A percentile compares a stretch with the other conserved stretches of the same genome.
Evolutionary conservation across 495 filamentous ascomycete genomes (phyloP).

Genomic region (Xylaria cubensis): DNA sequence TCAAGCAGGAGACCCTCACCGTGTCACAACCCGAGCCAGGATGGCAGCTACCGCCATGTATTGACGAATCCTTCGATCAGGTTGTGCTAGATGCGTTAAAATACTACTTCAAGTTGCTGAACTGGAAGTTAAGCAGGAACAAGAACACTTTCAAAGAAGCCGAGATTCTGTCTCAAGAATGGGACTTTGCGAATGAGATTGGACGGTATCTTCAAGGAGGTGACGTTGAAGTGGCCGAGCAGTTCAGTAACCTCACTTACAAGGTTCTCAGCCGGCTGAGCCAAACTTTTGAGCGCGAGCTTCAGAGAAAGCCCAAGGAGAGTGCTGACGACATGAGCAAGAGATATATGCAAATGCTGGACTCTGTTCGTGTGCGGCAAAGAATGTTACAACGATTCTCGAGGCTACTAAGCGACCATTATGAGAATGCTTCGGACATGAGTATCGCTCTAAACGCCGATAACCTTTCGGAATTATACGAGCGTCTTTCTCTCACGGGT

Average conservation of each 20-base stretch:
- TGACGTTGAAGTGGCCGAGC: slow-evolving; percentile 97
- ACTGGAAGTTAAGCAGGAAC: slow-evolving; percentile 95
- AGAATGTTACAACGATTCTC: slow-evolving; percentile 80
- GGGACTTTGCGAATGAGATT: slow-evolving; percentile 93
- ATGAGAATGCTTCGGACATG: slow-evolving; percentile 96
- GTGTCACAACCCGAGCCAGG: slow-evolving; percentile 88
- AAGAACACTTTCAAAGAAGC: slow-evolving; percentile 99
- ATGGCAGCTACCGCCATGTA: slow-evolving; percentile 94
- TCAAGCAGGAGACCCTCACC: slow-evolving; percentile 85
- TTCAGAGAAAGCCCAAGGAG: slow-evolving; percentile 82
- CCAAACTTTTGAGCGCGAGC: slow-evolving; percentile 88
- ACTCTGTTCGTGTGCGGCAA: slow-evolving; percentile 94
- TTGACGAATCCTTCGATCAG: slow-evolving; percentile 95
- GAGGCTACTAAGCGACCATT: slow-evolving; percentile 84
- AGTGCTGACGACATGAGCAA: slow-evolving; percentile 89
- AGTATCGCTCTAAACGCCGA: slow-evolving; percentile 74
- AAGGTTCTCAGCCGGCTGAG: slow-evolving; percentile 88
- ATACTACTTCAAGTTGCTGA: slow-evolving; percentile 96
- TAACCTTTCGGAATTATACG: slow-evolving; percentile 74
- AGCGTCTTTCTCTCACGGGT: slow-evolving; percentile 79
- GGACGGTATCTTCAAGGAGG: slow-evolving; percentile 87
- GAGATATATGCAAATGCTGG: slow-evolving; percentile 90
- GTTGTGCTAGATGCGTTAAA: slow-evolving; percentile 94
- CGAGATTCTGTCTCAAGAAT: slow-evolving; percentile 95
- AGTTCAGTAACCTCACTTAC: slow-evolving; percentile 91